Conservation (phyloP, 768 basidiomycete species). For the Boletus pseudo-olivaceus region DNA sequence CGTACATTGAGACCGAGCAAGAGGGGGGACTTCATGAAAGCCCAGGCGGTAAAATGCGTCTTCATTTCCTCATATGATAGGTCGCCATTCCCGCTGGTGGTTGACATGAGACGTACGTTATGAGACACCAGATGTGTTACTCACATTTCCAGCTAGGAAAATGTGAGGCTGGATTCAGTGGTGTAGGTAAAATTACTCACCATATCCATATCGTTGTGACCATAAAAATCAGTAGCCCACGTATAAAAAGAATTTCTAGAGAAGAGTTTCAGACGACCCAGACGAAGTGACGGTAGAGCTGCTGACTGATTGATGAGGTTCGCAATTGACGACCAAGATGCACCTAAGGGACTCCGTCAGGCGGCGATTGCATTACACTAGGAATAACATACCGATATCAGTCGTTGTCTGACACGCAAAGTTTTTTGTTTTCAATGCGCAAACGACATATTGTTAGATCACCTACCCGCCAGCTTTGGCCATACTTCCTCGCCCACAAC, state of each 20-base stretch:
- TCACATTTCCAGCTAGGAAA: slow-evolving; percentile 52
- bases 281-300: neutral
- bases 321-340: slow-evolving; percentile 49
- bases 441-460: neutral
- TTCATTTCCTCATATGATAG: slow-evolving; percentile 62
- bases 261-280: neutral
- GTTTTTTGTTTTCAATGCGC: slow-evolving; percentile 1
- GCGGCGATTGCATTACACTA: neutral
- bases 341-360: slow-evolving; percentile 27
- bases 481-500: slow-evolving; percentile 57
- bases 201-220: slow-evolving; percentile 68
- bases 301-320: slow-evolving; percentile 53
- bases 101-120: neutral
- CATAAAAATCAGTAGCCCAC: slow-evolving; percentile 63
- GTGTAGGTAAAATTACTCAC: slow-evolving; percentile 32
- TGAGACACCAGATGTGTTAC: slow-evolving; percentile 5
- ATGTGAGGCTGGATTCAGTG: neutral
- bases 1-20: slow-evolving; percentile 58
- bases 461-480: slow-evolving; percentile 65
- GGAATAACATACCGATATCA: slow-evolving; percentile 39
- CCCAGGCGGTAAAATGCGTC: slow-evolving; percentile 72
- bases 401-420: slow-evolving; percentile 41
- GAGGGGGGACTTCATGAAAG: slow-evolving; percentile 65
- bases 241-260: slow-evolving; percentile 64
- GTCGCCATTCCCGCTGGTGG: slow-evolving; percentile 55